These are phyloP conservation scores for Infundibulicybe gibba DNA, from an alignment of 768 basidiomycete species.

Conservation along the genomic window DNA sequence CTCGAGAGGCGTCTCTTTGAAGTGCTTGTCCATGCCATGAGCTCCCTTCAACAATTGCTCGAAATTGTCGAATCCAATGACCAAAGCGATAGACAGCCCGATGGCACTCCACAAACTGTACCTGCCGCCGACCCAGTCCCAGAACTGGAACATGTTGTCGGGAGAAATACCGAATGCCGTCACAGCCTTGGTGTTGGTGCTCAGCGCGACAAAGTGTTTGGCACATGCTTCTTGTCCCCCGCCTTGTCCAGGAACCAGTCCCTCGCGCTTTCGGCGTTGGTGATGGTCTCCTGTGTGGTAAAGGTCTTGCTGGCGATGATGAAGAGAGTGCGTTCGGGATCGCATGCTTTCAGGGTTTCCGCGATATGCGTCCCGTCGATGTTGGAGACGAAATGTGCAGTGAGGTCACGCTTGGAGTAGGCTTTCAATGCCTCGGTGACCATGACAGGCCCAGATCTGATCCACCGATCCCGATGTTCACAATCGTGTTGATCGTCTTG, in stretches of 20 bases:
- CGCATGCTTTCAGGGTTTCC: conserved; percentile 75
- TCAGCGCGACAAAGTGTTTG: conserved; percentile 98
- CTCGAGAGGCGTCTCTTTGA: conserved; percentile 84
- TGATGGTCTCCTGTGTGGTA: conserved; percentile 99
- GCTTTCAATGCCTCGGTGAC: conserved; percentile 95
- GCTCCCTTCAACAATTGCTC: conserved; percentile 86
- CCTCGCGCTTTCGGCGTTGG: conserved; percentile 91
- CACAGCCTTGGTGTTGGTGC: conserved; percentile 93
- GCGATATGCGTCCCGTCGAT: conserved; percentile 98
- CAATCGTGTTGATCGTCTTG: conserved; percentile 88
- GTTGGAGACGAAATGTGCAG: conserved; percentile 90
- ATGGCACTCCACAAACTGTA: conserved; percentile 99
- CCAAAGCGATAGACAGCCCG: conserved; percentile 90
- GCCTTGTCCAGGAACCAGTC: conserved; percentile 91
- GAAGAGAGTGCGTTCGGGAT: conserved; percentile 93
- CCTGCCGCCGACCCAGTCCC: conserved; percentile 99
- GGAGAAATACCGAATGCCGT: conserved; percentile 88
- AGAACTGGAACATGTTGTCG: conserved; percentile 99
- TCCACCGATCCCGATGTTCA: conserved; percentile 99
- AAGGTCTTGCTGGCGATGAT: conserved; percentile 99
- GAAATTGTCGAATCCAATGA: conserved; percentile 94
- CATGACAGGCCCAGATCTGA: conserved; percentile 98
- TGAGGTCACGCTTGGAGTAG: conserved; percentile 87
- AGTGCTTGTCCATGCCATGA: conserved; percentile 97
- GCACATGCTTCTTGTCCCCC: conserved; percentile 90